These are phyloP conservation scores for Nissolia schottii DNA, from an alignment of 306 rosid species.

Conservation along the genomic window DNA sequence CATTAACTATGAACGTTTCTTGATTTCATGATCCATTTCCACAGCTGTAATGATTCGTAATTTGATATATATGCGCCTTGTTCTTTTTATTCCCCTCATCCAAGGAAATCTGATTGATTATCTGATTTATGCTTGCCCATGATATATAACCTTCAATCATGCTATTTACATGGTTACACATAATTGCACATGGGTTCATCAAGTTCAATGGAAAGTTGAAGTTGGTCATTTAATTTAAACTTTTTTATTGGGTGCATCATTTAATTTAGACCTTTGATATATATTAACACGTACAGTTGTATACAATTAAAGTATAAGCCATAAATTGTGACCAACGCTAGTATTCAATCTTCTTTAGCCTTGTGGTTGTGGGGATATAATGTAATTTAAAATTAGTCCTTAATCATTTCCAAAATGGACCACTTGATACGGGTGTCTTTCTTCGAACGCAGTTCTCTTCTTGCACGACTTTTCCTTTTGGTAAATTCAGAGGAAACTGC, in stretches of 20 bases:
- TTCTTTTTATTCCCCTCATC: not conserved
- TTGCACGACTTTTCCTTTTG: constrained; percentile 22
- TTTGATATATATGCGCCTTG: not conserved
- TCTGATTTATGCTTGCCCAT: constrained; percentile 4
- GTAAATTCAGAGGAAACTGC: not conserved
- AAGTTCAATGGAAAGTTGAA: not conserved
- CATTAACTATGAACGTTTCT: not conserved
- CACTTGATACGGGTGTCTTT: constrained; percentile 16
- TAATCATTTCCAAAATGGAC: constrained; percentile 28
- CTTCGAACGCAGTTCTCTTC: constrained; percentile 1
- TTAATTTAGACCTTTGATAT: not conserved
- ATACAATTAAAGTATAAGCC: too few relatives aligned
- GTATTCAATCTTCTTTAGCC: not conserved
- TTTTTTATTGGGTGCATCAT: not conserved
- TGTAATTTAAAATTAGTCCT: not conserved
- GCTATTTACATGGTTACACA: not conserved
- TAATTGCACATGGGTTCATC: not conserved
- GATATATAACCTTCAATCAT: constrained; percentile 15
- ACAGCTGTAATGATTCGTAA: constrained; percentile 10
- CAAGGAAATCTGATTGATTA: not conserved
- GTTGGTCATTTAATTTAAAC: not conserved
- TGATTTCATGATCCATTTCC: not conserved
- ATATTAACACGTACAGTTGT: not conserved
- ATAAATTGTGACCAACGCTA: not conserved
- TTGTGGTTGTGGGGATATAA: not conserved